A percentile compares a stretch with the other conserved stretches of the same genome.
These are phyloP conservation scores for Phialemonium atrogriseum DNA, from an alignment of 2,329 filamentous ascomycete genomes.

Conservation along the genomic window DNA sequence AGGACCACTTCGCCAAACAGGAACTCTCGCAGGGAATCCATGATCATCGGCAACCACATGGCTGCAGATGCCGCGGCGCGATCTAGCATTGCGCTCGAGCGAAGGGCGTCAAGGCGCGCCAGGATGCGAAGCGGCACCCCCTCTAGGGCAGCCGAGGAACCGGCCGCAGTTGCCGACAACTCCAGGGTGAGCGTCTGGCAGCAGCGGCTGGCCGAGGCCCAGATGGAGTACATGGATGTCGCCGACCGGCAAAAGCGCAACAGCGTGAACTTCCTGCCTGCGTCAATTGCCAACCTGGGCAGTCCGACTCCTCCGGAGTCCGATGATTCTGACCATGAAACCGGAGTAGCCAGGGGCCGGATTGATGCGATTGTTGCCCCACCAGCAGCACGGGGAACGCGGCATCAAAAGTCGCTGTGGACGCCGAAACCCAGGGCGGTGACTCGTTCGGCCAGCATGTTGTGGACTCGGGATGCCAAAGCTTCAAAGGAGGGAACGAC, in stretches of 20 bases:
- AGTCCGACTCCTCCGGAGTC: slow-evolving; percentile 49
- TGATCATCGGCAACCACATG: slow-evolving; percentile 10
- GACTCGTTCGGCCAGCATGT: slow-evolving; percentile 7
- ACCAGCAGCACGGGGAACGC: slow-evolving; percentile 1
- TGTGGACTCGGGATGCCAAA: slow-evolving; percentile 17
- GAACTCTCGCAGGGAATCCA: slow-evolving; percentile 24
- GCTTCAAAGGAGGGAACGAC: slow-evolving; percentile 5
- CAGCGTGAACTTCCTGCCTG: slow-evolving; percentile 30
- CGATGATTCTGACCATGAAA: slow-evolving; percentile 34
- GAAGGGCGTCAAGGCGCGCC: slow-evolving; percentile 27
- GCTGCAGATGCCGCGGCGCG: slow-evolving; percentile 18
- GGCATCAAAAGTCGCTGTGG: slow-evolving; percentile 17
- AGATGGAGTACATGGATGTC: slow-evolving; percentile 34
- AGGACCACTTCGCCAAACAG: slow-evolving; percentile 19
- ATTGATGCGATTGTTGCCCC: slow-evolving; percentile 9
- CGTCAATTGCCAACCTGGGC: slow-evolving; percentile 31
- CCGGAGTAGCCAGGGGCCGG: slow-evolving; percentile 13
- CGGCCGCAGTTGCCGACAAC: slow-evolving; percentile 19
- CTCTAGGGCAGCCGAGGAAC: slow-evolving; percentile 16
- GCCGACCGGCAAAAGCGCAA: slow-evolving; percentile 27
- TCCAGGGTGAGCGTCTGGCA: slow-evolving; percentile 33
- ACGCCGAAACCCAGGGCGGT: slow-evolving; percentile 8
- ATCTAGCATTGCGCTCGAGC: slow-evolving; percentile 26
- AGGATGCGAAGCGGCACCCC: slow-evolving; percentile 24
- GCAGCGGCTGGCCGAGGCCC: slow-evolving; percentile 34